A percentile compares a stretch with the other conserved stretches of the same genome.
Conservation (phyloP, 2,329 filamentous ascomycete genomes). For the Fusarium sp. region DNA sequence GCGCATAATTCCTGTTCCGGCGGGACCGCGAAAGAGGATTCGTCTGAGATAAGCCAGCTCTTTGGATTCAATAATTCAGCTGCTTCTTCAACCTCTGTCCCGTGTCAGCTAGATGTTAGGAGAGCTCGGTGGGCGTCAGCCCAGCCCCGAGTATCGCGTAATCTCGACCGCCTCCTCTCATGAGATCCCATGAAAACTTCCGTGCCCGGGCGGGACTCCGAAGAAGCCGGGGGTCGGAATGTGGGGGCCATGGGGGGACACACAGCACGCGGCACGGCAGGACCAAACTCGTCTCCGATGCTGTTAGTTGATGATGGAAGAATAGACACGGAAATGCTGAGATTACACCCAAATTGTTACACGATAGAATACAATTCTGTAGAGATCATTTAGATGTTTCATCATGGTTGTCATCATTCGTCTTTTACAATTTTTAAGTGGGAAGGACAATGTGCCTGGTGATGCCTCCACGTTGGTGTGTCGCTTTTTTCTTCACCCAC, state of each 20-base stretch:
- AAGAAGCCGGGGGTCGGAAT: slow-evolving; percentile 31
- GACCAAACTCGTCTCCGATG: background rate
- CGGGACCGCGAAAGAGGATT: slow-evolving; percentile 19
- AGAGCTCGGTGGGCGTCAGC: background rate
- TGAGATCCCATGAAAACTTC: slow-evolving; percentile 4
- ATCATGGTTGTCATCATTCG: background rate
- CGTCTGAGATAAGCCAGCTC: slow-evolving; percentile 5
- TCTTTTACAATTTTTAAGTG: background rate
- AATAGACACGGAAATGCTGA: background rate
- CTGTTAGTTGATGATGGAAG: background rate
- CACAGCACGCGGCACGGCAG: background rate
- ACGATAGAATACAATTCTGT: background rate
- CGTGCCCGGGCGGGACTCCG: slow-evolving; percentile 11
- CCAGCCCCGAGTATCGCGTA: slow-evolving; percentile 1
- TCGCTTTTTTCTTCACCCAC: background rate
- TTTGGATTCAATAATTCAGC: background rate
- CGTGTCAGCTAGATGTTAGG: background rate
- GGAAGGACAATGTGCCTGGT: background rate
- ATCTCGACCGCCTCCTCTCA: slow-evolving; percentile 12
- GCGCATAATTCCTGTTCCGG: slow-evolving; percentile 21
- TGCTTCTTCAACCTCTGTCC: background rate
- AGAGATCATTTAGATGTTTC: background rate
- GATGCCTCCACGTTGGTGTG: background rate
- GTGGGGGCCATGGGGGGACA: background rate
- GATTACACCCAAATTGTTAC: background rate